phyloP scores from a whole-genome alignment of 2,329 filamentous ascomycete genomes.

The Zymoseptoria ardabiliae region DNA sequence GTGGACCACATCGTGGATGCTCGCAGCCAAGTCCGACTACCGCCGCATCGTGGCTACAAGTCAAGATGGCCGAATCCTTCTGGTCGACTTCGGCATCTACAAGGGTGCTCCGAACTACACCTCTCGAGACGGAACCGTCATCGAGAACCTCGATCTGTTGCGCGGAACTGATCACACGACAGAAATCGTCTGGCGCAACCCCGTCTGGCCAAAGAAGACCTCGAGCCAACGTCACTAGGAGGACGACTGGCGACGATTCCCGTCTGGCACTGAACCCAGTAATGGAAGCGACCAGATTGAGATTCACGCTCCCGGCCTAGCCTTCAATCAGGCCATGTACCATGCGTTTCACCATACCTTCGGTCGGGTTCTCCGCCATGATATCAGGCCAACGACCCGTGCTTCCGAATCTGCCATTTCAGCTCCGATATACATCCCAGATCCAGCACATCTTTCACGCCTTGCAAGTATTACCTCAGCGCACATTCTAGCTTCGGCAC shows the following conservation, averaged over 20 bases:
- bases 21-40: slow-evolving; percentile 94
- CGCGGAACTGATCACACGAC: slow-evolving; percentile 21
- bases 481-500: neutral
- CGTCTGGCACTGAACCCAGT: neutral
- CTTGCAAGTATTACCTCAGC: neutral
- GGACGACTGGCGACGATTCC: neutral
- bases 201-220: neutral
- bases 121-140: slow-evolving; percentile 34
- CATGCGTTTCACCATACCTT: neutral
- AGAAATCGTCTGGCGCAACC: slow-evolving; percentile 10
- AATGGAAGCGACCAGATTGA: neutral
- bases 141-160: slow-evolving; percentile 48
- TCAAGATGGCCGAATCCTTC: slow-evolving; percentile 83
- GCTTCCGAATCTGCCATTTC: neutral
- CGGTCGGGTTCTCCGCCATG: neutral
- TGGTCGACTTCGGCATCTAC: slow-evolving; percentile 75
- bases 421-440: neutral
- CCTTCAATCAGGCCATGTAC: neutral
- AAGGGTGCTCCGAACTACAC: slow-evolving; percentile 20
- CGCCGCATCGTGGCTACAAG: slow-evolving; percentile 88
- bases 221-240: neutral
- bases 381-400: neutral
- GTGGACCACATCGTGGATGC: slow-evolving; percentile 95
- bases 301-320: neutral
- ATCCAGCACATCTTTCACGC: neutral